phyloP scores from a whole-genome alignment of 177 flowering plant species.

The Vitis hybrid region DNA sequence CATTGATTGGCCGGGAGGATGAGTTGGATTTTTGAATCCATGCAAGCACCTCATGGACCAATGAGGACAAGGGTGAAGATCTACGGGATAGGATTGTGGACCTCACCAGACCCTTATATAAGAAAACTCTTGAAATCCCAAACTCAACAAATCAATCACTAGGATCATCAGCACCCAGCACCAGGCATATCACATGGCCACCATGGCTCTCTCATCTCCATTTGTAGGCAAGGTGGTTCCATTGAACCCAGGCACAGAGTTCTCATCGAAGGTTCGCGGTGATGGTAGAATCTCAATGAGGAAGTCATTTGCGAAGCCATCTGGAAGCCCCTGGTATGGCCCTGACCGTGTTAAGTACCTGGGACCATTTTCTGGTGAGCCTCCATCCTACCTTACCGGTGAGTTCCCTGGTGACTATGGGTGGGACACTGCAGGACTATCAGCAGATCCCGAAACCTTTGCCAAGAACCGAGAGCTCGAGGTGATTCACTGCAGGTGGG shows the following conservation, averaged over 20 bases:
- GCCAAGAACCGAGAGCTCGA: constrained; percentile 41
- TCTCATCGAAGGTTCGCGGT: constrained; percentile 10
- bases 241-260: constrained; percentile 7
- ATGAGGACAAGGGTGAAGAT: constrained; percentile 15
- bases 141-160: not conserved
- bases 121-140: not conserved
- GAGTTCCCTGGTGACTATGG: constrained; percentile 40
- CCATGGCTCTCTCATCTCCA: constrained; percentile 20
- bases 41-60: constrained; percentile 8
- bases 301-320: constrained; percentile 16
- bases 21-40: constrained; percentile 3
- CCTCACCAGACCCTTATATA: constrained; percentile 16
- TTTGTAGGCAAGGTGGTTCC: constrained; percentile 19
- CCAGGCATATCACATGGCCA: constrained; percentile 12
- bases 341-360: constrained; percentile 28
- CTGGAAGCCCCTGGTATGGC: constrained; percentile 34
- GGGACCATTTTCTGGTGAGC: constrained; percentile 30
- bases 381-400: constrained; percentile 35
- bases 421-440: constrained; percentile 38
- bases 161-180: not conserved
- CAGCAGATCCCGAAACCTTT: constrained; percentile 40
- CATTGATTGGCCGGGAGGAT: constrained; percentile 10
- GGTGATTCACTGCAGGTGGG: constrained; percentile 39
- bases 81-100: constrained; percentile 27
- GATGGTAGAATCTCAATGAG: constrained; percentile 25